A percentile compares a stretch with the other conserved stretches of the same genome.
Conservation (phyloP, 495 filamentous ascomycete genomes). For the Hyaloscypha hepaticicola region DNA sequence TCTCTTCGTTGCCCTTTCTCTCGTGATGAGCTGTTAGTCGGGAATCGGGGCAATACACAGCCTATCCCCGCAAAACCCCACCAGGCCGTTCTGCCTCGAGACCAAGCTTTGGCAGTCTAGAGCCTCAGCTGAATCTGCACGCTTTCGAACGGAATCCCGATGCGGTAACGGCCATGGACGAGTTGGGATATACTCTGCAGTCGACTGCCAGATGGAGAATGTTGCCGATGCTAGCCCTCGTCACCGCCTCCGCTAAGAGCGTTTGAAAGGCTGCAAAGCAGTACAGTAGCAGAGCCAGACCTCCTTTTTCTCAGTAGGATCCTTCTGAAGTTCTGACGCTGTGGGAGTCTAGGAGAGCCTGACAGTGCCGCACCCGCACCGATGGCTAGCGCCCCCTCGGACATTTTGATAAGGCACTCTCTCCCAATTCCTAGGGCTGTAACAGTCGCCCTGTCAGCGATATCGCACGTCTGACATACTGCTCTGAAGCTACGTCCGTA, state of each 20-base stretch:
- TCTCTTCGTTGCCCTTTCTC: background rate
- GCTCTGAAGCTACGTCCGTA: background rate
- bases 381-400: background rate
- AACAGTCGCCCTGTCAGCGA: background rate
- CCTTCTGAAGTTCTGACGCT: background rate
- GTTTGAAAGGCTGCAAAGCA: background rate
- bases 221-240: background rate
- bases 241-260: background rate
- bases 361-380: background rate
- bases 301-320: background rate
- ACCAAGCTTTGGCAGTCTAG: background rate
- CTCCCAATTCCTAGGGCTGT: background rate
- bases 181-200: background rate
- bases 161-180: background rate
- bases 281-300: no score
- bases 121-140: background rate
- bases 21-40: background rate
- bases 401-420: background rate
- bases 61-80: background rate
- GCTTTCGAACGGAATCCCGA: background rate
- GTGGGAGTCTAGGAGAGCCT: background rate
- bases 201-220: background rate
- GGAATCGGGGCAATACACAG: background rate
- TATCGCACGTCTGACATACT: background rate
- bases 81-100: background rate